phyloP scores from a whole-genome alignment of 805 yeast species.

The Wickerhamiella bombiphila region DNA sequence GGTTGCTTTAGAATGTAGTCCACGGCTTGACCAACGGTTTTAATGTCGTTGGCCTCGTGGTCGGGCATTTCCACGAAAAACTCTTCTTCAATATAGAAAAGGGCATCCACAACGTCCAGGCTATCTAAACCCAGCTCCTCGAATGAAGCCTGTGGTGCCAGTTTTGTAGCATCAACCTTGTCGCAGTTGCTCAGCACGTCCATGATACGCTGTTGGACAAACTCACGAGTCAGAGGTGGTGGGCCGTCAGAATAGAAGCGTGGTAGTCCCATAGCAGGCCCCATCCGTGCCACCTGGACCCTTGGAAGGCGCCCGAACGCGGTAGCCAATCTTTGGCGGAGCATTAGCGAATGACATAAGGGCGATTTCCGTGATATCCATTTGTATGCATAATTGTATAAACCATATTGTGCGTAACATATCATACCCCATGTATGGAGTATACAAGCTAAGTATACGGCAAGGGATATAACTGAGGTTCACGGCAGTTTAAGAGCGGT shows the following conservation, averaged over 20 bases:
- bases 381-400: too few species aligned
- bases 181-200: conserved; percentile 58
- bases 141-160: conserved; percentile 29
- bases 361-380: too few species aligned
- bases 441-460: too few species aligned
- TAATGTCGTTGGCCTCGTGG: conserved; percentile 78
- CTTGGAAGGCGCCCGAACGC: too few species aligned
- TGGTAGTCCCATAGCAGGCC: too few species aligned
- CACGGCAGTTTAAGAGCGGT: too few species aligned
- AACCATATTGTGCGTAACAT: too few species aligned
- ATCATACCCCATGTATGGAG: too few species aligned
- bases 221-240: conserved; percentile 51
- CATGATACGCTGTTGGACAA: conserved; percentile 64
- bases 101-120: conserved; percentile 83
- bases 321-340: too few species aligned
- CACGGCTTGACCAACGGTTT: conserved; percentile 82
- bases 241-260: conserved; percentile 28
- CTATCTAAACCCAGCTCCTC: conserved; percentile 63
- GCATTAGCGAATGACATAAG: too few species aligned
- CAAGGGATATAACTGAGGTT: too few species aligned
- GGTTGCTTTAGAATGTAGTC: conserved; percentile 55
- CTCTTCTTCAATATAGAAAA: conserved; percentile 90
- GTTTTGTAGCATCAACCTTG: conserved; percentile 31
- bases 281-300: too few species aligned
- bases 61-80: conserved; percentile 31